Base-by-base conservation (phyloP, 2,329 filamentous ascomycete genomes). In the Trichophyton rubrum region DNA sequence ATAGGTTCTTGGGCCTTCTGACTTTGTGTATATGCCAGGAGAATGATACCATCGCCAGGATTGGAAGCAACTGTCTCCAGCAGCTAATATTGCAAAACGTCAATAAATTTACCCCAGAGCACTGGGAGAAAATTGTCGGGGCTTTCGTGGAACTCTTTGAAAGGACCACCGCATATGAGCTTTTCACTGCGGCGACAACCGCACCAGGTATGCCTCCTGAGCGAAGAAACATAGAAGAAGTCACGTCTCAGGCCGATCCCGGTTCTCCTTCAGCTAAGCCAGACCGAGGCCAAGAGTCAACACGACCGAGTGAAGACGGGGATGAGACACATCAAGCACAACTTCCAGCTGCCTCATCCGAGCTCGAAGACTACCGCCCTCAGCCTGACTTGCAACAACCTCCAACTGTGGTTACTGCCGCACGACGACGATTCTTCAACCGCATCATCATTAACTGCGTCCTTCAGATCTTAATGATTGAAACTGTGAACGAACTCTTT, bases 371-470 rank as follows among this genome's bases (percentile, higher is more conserved):
- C 70, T 97, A 95, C 76, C 88, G 86, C 64, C 89, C 90, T 3
- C 80, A 86, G 41, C 82, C 83, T 24, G 85, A 82, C 59, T 79
- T 90, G 13, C 90, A 95, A 71, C 89, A 93, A 72, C 90, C 95
- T 62, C 90, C 92, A 0, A 82, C 96, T 4, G 88, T 95, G 0
- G 92, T 99, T 3, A 97, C 93, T 1, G 90, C 90, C 1, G 90
- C 93, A 0, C 88, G 93, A 27, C 85, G 93, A 40, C 87, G 91
- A 59, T 96, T 96, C 78, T 99, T 99, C 81, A 99, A 99, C 76
- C 89, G 92, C 67, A 99, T 99, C 73, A 99, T 99, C 74, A 96
- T 92, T 13, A 92, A 95, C 66, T 99, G 93, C 71, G 95, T 99
- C 3, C 79, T 99, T 7, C 95, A 99, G 73, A 83, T 99, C 1